Evolutionary conservation across 495 filamentous ascomycete species (phyloP), one percentile per base, ranked within the genome.

Genomic region (Pyrenula massariospora): DNA sequence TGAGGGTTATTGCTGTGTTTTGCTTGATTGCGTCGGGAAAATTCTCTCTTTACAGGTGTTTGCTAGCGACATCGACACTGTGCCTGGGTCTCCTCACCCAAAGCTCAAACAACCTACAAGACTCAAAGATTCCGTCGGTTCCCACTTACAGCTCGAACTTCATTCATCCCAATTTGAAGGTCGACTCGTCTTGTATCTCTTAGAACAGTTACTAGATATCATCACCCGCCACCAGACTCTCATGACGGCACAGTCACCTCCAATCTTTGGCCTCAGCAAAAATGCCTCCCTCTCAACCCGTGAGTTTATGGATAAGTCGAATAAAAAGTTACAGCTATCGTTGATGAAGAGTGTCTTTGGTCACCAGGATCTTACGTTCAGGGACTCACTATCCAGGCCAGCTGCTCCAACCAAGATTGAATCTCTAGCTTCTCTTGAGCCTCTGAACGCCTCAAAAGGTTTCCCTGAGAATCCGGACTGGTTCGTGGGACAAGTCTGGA

Each of bases 401-500:
- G 57, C 58, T 53, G 22, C 54, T 60, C 11, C 65, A 66, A 52
- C n/a, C 19, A 47, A 15, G 59, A 62, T n/a, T 64, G 68, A 52
- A n/a, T 47, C 62, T 22, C 48, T 54, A n/a, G 63, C 56, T 2
- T 12, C 57, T 25, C 56, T 60, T 24, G 24, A 15, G 20, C 12
- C 1, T 12, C 0, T 12, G 25, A 50, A 22, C 51, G 56, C n/a
- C 47, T 50, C 10, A 20, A 58, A 52, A 2, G 56, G 66, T 12
- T 23, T 24, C 0, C 42, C 60, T n/a, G 31, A 54, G 0, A 66
- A 64, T 25, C 21, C 69, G 0, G 73, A 78, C 12, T 79, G 75
- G 75, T 73, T 78, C 58, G 63, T 69, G 2, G 67, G 73, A 52
- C 68, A 73, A 51, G 57, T 77, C n/a, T 79, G 76, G 75, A 61